These are phyloP conservation scores for Eimeria tenella DNA, from an alignment of 169 alveolate species.

Conservation along the genomic window DNA sequence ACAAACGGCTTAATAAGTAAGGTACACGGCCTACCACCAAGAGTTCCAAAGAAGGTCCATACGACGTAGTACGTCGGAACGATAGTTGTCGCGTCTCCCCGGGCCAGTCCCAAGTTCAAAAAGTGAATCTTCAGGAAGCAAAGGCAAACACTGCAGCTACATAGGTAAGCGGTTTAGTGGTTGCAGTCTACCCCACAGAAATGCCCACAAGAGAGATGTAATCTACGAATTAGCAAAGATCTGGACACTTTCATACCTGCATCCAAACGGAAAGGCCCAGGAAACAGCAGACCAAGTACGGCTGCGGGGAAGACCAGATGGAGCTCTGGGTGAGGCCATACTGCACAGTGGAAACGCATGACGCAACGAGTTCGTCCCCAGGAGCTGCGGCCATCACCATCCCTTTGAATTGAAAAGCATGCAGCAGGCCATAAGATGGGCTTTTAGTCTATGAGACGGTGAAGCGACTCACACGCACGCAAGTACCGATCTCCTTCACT, in stretches of 20 bases:
- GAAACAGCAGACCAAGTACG: slow-evolving; percentile 86
- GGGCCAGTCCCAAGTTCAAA: slow-evolving; percentile 88
- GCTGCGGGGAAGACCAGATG: slow-evolving; percentile 85
- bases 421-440: too few relatives aligned
- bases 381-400: too few relatives aligned
- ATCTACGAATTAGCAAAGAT: too few relatives aligned
- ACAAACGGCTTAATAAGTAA: background rate
- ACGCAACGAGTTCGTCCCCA: too few relatives aligned
- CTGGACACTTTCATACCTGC: slow-evolving; percentile 36
- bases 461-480: slow-evolving; percentile 76
- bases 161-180: too few relatives aligned
- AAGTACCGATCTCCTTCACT: slow-evolving; percentile 89
- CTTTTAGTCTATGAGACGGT: too few relatives aligned
- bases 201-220: too few relatives aligned
- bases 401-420: too few relatives aligned
- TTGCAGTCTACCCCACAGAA: too few relatives aligned
- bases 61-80: slow-evolving; percentile 90
- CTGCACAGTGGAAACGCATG: slow-evolving; percentile 50
- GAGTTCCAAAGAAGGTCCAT: slow-evolving; percentile 91
- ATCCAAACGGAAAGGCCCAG: slow-evolving; percentile 86
- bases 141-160: background rate
- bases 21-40: slow-evolving; percentile 84
- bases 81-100: slow-evolving; percentile 90
- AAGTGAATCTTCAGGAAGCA: slow-evolving; percentile 86
- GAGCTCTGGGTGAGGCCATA: slow-evolving; percentile 80